Percentiles rank a stretch among this genome's conserved stretches.
Evolutionary conservation across 1,139 yeast genomes (phyloP).

Genomic region (Saccharomyces hybrid): DNA sequence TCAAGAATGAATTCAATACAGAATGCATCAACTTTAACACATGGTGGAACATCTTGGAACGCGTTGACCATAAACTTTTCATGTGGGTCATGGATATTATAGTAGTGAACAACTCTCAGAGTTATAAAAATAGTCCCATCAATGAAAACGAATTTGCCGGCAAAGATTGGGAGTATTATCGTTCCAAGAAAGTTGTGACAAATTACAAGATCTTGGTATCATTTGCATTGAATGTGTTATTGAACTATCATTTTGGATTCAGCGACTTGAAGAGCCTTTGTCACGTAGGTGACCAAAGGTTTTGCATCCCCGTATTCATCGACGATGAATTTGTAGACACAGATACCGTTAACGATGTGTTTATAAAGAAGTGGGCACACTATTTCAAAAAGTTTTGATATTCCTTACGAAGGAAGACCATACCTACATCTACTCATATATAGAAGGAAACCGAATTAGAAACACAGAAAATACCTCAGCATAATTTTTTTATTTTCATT

Average conservation of each 20-base stretch:
- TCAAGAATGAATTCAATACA: conserved; percentile 26
- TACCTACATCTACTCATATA: neutral
- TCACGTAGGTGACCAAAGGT: conserved; percentile 17
- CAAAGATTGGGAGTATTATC: conserved; percentile 27
- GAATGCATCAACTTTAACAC: conserved; percentile 27
- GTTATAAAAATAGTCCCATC: conserved; percentile 21
- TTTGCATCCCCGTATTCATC: conserved; percentile 22
- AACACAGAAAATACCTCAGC: neutral
- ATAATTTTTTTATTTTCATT: neutral
- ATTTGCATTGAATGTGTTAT: conserved; percentile 34
- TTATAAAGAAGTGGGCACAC: conserved; percentile 30
- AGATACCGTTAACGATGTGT: conserved; percentile 18
- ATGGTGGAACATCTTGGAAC: conserved; percentile 29
- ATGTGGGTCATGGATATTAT: conserved; percentile 32
- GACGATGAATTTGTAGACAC: conserved; percentile 20
- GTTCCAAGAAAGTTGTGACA: conserved; percentile 22
- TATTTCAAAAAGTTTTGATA: conserved; percentile 28
- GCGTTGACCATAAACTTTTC: conserved; percentile 28
- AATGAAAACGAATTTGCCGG: conserved; percentile 11
- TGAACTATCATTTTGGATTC: conserved; percentile 46
- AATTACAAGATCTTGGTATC: conserved; percentile 38
- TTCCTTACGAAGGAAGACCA: neutral
- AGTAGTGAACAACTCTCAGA: conserved; percentile 25
- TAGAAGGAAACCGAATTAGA: neutral
- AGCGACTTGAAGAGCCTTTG: conserved; percentile 34